Evolutionary conservation across 2,329 filamentous ascomycete species (phyloP), one percentile per base, ranked within the genome.

Genomic region (Clarireedia sp.): DNA sequence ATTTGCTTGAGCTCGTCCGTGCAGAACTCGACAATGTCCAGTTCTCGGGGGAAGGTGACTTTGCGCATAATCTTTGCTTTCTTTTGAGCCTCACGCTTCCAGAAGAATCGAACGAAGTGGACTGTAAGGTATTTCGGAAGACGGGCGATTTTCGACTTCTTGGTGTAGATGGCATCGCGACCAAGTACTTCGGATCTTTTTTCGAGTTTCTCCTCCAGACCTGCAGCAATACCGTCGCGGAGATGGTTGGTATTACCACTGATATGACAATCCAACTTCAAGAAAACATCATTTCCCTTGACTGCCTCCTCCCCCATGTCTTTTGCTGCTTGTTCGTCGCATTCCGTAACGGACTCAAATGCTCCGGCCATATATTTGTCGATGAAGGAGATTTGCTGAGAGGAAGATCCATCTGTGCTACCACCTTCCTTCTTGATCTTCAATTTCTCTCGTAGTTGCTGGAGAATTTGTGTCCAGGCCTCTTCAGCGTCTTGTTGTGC

Each of bases 41-140:
- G 77, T 72, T 99, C 94, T 50, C 89, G 85, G 6, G 92, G 92
- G 69, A 99, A 99, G 0, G 90, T 92, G 56, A 99, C 94, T 74
- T 97, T 99, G 69, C 91, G 89, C 89, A 99, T 92, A 65, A 99
- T 99, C 79, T 99, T 99, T 63, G 92, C 91, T 78, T 99, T 99
- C 77, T 97, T 97, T 72, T 95, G 87, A 3, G 89, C 90, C 63
- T 95, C 90, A 47, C 87, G 84, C 69, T 95, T 92, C 94, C 94
- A 99, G 76, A 92, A 96, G 75, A 99, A 99, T 61, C 94, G 89
- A 55, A 99, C 89, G 70, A 99, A 96, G 72, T 99, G 94, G 3
- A 99, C 89, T 0, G 94, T 94, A 45, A 99, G 79, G 70, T 99
- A 96, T 71, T 96, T 95, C 17, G 94, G 94, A 48, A 96, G 77